Evolutionary conservation across 2,329 filamentous ascomycete species (phyloP).

Genomic region (Ceratocystiopsis brevicomis): DNA sequence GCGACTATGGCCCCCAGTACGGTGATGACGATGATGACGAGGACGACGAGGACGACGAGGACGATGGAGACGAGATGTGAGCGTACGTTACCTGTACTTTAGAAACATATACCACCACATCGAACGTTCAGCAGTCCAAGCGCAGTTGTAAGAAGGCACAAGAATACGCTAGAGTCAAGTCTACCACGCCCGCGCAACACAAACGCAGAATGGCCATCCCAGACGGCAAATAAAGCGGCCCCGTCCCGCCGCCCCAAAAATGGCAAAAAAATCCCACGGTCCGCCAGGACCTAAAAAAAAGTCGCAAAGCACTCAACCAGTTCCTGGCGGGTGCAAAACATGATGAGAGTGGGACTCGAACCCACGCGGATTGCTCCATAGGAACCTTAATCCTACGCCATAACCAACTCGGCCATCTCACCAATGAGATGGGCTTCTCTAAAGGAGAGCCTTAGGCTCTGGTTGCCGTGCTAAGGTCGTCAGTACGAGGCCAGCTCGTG

Average conservation of each 20-base stretch:
- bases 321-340: neutral
- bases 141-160: no score
- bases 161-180: no score
- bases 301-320: neutral
- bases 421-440: neutral
- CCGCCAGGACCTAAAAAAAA: neutral
- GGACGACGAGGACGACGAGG: neutral
- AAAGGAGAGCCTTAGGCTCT: no score
- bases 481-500: no score
- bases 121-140: no score
- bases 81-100: neutral
- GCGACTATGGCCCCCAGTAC: neutral
- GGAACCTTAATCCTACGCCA: slow-evolving; percentile 14
- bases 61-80: neutral
- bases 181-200: no score
- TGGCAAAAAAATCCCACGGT: no score
- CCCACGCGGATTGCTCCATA: slow-evolving; percentile 18
- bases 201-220: no score
- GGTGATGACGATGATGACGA: neutral
- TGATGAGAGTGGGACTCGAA: slow-evolving; percentile 22
- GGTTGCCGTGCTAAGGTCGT: no score
- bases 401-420: slow-evolving; percentile 14
- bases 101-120: no score
- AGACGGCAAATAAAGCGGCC: no score
- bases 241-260: no score